Conservation (phyloP, 164 flowering plant species). For the Piper betle region DNA sequence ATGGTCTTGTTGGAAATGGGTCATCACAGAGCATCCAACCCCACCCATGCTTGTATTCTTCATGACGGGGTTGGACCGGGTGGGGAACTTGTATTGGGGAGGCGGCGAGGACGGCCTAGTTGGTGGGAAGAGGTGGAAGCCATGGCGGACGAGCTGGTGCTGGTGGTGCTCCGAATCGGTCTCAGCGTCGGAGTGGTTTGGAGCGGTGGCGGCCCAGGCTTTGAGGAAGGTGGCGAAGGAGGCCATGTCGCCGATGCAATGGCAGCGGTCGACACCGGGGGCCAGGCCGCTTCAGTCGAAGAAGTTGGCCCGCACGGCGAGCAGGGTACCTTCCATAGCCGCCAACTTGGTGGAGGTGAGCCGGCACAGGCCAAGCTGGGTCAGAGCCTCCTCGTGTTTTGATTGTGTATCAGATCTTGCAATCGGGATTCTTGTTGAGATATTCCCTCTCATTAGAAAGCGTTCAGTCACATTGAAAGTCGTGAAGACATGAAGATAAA, state of each 20-base stretch:
- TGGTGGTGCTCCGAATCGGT: neutral
- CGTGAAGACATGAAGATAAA: no score
- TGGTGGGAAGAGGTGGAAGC: neutral
- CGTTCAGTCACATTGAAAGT: no score
- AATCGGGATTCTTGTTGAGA: slow-evolving; percentile 6
- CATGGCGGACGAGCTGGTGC: slow-evolving; percentile 17
- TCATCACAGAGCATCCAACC: no score
- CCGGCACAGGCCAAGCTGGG: slow-evolving; percentile 17
- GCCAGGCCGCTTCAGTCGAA: slow-evolving; percentile 54
- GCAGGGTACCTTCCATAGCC: neutral
- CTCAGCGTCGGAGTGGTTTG: neutral
- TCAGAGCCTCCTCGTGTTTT: slow-evolving; percentile 9
- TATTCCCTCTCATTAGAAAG: no score
- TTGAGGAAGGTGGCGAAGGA: slow-evolving; percentile 23
- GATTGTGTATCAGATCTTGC: slow-evolving; percentile 6
- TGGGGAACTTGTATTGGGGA: neutral
- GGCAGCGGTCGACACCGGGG: slow-evolving; percentile 33
- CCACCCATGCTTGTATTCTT: slow-evolving; percentile 14
- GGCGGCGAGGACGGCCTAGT: neutral
- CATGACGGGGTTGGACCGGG: neutral
- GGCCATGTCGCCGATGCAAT: slow-evolving; percentile 31
- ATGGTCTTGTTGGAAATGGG: no score
- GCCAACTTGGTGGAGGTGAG: neutral
- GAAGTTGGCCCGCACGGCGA: slow-evolving; percentile 26
- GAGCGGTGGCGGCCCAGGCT: slow-evolving; percentile 28